Conservation (phyloP, 495 filamentous ascomycete species). For the Neohortaea acidophila region DNA sequence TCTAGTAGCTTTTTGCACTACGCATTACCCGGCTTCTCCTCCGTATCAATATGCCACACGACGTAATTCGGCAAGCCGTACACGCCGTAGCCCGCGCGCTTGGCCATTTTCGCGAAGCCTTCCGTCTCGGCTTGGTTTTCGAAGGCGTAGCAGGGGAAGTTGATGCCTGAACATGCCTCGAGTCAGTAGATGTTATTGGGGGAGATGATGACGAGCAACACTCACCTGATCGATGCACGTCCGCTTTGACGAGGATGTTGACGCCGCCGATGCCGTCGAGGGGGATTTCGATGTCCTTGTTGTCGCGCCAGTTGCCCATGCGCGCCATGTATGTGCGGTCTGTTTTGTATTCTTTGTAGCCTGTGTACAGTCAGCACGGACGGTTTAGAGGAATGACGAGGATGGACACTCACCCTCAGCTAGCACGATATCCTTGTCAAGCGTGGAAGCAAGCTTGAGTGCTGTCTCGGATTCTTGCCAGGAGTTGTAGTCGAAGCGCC, state of each 20-base stretch:
- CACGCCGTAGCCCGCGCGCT: constrained; percentile 86
- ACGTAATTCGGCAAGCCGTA: constrained; percentile 91
- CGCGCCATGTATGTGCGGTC: constrained; percentile 70
- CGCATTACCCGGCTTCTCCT: constrained; percentile 82
- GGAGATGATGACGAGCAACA: constrained; percentile 8
- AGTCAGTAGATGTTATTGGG: constrained; percentile 8
- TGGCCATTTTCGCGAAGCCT: constrained; percentile 97
- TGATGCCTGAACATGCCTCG: constrained; percentile 55
- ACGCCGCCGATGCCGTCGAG: constrained; percentile 95
- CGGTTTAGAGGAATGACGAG: not conserved
- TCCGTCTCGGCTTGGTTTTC: constrained; percentile 99
- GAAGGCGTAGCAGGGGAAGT: constrained; percentile 93
- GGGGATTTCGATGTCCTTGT: constrained; percentile 79
- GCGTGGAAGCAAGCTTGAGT: constrained; percentile 49
- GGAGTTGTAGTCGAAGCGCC: constrained; percentile 96
- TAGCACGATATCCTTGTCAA: constrained; percentile 66
- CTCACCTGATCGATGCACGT: constrained; percentile 85
- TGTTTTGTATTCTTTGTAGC: constrained; percentile 85
- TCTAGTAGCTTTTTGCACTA: no score
- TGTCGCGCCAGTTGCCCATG: constrained; percentile 80
- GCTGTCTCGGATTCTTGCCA: constrained; percentile 89
- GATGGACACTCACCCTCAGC: constrained; percentile 53
- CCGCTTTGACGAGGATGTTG: constrained; percentile 92
- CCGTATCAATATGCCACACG: constrained; percentile 98
- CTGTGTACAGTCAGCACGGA: constrained; percentile 27